Evolutionary conservation across 345 rosid genomes (phyloP).

Genomic region (Conringia planisiliqua): DNA sequence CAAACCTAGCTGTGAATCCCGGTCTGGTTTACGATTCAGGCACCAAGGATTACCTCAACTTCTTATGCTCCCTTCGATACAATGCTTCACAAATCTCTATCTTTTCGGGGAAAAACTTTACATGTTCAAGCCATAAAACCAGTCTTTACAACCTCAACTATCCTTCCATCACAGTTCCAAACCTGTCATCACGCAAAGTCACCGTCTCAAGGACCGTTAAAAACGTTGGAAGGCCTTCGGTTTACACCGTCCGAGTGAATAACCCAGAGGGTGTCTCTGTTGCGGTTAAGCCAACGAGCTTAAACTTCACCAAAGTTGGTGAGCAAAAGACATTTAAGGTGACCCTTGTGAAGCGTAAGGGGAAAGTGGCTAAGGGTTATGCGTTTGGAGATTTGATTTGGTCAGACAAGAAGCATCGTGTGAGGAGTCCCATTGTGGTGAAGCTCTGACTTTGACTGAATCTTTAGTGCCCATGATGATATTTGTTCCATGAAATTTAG

Average conservation of each 20-base stretch:
- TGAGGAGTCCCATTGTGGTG: slow-evolving; percentile 71
- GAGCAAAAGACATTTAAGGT: slow-evolving; percentile 58
- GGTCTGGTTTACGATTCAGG: slow-evolving; percentile 69
- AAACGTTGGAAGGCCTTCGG: slow-evolving; percentile 70
- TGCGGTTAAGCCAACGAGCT: slow-evolving; percentile 44
- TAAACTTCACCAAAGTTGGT: slow-evolving; percentile 50
- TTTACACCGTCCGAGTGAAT: slow-evolving; percentile 38
- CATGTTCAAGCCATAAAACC: slow-evolving; percentile 41
- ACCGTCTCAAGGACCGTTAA: slow-evolving; percentile 51
- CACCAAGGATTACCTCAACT: slow-evolving; percentile 56
- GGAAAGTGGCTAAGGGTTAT: slow-evolving; percentile 28
- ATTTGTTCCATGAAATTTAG: background rate
- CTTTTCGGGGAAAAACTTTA: slow-evolving; percentile 35
- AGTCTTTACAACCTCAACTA: slow-evolving; percentile 63
- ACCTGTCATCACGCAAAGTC: slow-evolving; percentile 25
- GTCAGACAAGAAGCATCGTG: slow-evolving; percentile 62
- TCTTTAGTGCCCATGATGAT: background rate
- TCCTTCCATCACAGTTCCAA: slow-evolving; percentile 69
- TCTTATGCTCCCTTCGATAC: slow-evolving; percentile 68
- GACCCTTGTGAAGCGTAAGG: slow-evolving; percentile 28
- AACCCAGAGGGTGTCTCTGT: slow-evolving; percentile 50
- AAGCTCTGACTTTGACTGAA: slow-evolving; percentile 29
- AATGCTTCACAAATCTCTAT: slow-evolving; percentile 41
- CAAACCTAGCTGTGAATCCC: slow-evolving; percentile 76
- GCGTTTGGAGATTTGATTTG: slow-evolving; percentile 64